phyloP scores from a whole-genome alignment of 2,329 filamentous ascomycete species.

The Colletotrichum ledebouriae region DNA sequence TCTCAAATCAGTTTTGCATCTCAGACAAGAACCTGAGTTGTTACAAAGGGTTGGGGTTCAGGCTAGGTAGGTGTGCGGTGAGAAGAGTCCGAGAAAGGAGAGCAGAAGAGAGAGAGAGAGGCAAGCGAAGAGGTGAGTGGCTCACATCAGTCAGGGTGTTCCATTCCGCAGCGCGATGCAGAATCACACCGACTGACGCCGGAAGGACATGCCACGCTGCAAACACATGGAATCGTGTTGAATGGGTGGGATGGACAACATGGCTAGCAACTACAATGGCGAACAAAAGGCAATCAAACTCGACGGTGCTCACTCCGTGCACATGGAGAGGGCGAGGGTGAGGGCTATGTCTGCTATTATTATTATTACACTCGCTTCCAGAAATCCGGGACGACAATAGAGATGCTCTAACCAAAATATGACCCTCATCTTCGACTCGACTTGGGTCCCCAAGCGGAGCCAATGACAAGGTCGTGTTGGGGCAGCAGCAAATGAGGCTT shows the following conservation, averaged over 20 bases:
- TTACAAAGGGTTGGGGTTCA: slow-evolving; percentile 9
- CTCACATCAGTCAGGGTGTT: background rate
- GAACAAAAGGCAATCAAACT: slow-evolving; percentile 26
- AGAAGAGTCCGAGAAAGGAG: slow-evolving; percentile 1
- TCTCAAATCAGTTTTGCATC: slow-evolving; percentile 39
- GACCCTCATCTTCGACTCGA: slow-evolving; percentile 27
- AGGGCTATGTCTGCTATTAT: slow-evolving; percentile 24
- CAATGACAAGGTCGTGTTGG: slow-evolving; percentile 33
- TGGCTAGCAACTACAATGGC: background rate
- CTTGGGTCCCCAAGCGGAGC: slow-evolving; percentile 10
- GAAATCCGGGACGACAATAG: slow-evolving; percentile 29
- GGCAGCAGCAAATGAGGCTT: slow-evolving; percentile 30
- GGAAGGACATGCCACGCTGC: slow-evolving; percentile 20
- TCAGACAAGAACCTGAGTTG: slow-evolving; percentile 25
- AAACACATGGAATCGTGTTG: slow-evolving; percentile 29
- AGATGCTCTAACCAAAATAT: slow-evolving; percentile 20
- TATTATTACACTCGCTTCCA: slow-evolving; percentile 33
- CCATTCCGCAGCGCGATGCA: slow-evolving; percentile 26
- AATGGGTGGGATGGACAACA: slow-evolving; percentile 1
- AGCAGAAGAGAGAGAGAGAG: background rate
- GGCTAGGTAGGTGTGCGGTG: slow-evolving; percentile 9
- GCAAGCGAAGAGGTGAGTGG: no score
- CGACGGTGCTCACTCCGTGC: background rate
- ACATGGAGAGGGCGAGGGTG: slow-evolving; percentile 8
- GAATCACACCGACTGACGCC: slow-evolving; percentile 37